phyloP scores from a whole-genome alignment of 2,329 filamentous ascomycete genomes.

The Apiospora marii region DNA sequence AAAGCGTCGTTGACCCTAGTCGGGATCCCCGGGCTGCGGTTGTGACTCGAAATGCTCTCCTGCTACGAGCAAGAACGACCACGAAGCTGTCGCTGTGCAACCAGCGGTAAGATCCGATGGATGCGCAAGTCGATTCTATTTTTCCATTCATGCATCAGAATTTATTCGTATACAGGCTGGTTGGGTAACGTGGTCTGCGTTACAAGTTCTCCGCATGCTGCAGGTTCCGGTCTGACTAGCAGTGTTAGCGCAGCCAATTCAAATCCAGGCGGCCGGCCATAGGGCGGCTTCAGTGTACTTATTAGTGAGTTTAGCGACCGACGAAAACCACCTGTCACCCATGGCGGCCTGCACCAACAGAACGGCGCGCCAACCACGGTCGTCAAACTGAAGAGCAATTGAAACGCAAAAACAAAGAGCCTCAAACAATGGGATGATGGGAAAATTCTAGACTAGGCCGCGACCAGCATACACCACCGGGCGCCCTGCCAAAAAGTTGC shows the following conservation, averaged over 20 bases:
- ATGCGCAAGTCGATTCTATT: not conserved
- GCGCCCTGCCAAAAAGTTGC: not conserved
- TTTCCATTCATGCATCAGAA: not conserved
- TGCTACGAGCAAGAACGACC: not conserved
- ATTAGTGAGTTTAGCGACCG: not conserved
- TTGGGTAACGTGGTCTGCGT: not conserved
- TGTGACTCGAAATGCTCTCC: not conserved
- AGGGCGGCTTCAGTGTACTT: not conserved
- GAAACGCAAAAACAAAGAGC: not conserved
- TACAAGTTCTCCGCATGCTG: not conserved
- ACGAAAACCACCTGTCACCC: not conserved
- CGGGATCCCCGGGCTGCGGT: constrained; percentile 6
- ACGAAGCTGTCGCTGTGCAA: not conserved
- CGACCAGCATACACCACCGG: not conserved
- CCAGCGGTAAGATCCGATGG: not conserved
- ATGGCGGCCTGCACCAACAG: not conserved
- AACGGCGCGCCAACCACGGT: not conserved
- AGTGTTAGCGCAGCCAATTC: not conserved
- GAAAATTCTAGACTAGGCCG: not conserved
- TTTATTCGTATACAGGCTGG: not conserved
- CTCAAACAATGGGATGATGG: constrained; percentile 8
- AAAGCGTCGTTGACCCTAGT: not conserved
- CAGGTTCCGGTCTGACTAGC: not conserved
- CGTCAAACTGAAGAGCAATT: not conserved
- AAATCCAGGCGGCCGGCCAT: not conserved